Evolutionary conservation across 306 rosid species (phyloP), one percentile per base, ranked within the genome.

Genomic region (Morella rubra): DNA sequence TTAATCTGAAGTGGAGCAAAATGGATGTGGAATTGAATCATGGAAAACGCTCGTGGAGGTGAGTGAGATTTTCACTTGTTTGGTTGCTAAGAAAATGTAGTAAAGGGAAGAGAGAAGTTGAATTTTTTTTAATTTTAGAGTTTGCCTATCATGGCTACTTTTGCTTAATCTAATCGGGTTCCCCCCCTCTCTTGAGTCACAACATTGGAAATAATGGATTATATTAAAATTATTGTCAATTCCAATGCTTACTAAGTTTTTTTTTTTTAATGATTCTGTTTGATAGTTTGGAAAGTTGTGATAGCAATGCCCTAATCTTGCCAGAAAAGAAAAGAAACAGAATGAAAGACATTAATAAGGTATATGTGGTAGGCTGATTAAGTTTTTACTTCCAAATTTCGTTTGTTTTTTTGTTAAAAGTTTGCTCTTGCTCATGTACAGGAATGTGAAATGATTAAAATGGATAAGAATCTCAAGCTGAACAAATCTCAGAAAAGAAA

Each of bases 401-500:
- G 20, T 16, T 27, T 16, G 0, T 51, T 60, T 73, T 56, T 54
- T 54, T 27, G 2, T 75, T 42, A 27, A 44, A 24, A 42, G 20
- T 73, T 76, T 67, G 56, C 74, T 55, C 6, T 40, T 85, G 75
- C 44, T 27, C 27, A 50, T 78, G 50, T 67, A 15, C 71, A 88
- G 97, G 89, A 79, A 69, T 45, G 37, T 41, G 80, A 82, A 54
- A 83, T 64, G 69, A 60, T 75, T 52, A 69, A 69, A 64, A 53
- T 82, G 62, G 84, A 77, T 55, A 83, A 85, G 76, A 69, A 83
- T 81, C 87, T 86, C 0, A 87, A 82, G 82, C 59, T 91, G 87
- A 89, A 88, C 85, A 90, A 87, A 68, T 80, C 98, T 44, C 97
- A 90, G 84, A 82, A 85, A 76, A 91, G 18, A 85, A 91, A 87